Conservation (phyloP, 805 yeast species). For the Wickerhamiella shivajii region DNA sequence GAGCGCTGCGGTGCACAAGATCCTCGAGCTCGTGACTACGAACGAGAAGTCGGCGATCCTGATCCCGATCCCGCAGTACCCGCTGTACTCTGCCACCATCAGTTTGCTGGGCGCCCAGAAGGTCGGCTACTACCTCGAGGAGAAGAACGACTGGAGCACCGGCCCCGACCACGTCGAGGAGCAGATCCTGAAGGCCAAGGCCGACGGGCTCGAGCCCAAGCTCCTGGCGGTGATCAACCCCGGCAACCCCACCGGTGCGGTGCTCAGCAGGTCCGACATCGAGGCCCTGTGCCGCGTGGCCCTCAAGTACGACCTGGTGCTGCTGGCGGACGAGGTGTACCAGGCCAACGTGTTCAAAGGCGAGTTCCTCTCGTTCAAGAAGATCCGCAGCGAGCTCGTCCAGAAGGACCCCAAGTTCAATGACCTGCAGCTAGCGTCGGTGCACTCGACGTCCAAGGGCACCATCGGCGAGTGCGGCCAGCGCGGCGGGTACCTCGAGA, state of each 20-base stretch:
- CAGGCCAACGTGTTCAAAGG: conserved; percentile 83
- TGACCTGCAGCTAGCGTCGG: conserved; percentile 74
- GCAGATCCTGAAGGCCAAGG: conserved; percentile 35
- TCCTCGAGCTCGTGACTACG: conserved; percentile 53
- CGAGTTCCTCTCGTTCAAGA: conserved; percentile 71
- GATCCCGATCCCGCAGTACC: conserved; percentile 97
- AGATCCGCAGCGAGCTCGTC: conserved; percentile 55
- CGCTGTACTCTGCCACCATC: conserved; percentile 88
- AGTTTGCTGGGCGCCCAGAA: conserved; percentile 72
- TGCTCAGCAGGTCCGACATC: conserved; percentile 51
- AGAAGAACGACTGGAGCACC: conserved; percentile 70
- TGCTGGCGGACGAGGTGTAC: conserved; percentile 96
- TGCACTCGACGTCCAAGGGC: conserved; percentile 97
- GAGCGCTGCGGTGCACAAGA: conserved; percentile 75
- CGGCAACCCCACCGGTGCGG: conserved; percentile 95
- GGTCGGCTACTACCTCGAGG: conserved; percentile 76
- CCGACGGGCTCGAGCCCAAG: conserved; percentile 47
- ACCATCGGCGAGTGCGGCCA: conserved; percentile 98
- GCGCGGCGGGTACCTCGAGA: conserved; percentile 97
- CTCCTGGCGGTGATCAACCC: conserved; percentile 91
- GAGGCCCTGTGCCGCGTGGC: conserved; percentile 62
- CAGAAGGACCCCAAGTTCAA: conserved; percentile 36
- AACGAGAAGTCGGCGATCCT: conserved; percentile 55
- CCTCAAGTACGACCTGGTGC: conserved; percentile 67
- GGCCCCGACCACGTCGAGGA: conserved; percentile 48